Conservation (phyloP, 352 stramenopile species). For the Phytophthora pini region DNA sequence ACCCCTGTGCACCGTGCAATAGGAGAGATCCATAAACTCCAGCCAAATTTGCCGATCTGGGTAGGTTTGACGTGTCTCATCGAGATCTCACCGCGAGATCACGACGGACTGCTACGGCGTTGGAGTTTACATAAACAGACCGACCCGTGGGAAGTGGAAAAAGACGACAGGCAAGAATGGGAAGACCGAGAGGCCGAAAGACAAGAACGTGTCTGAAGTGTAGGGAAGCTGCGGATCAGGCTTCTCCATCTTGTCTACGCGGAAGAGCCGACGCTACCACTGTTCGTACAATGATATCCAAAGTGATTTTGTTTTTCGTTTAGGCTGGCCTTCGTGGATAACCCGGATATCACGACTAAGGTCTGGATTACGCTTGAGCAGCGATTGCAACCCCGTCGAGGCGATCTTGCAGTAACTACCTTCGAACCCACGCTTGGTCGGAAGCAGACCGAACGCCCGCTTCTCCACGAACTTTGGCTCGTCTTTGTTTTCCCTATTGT, state of each 20-base stretch:
- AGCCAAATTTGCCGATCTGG: too few species aligned
- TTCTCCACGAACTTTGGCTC: conserved; percentile 1
- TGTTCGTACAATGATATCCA: background rate
- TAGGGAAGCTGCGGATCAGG: background rate
- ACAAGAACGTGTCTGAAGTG: too few species aligned
- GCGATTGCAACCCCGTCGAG: background rate
- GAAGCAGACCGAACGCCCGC: conserved; percentile 7
- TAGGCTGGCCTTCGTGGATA: background rate
- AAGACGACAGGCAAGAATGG: too few species aligned
- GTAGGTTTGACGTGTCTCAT: too few species aligned
- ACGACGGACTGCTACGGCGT: too few species aligned
- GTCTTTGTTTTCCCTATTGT: conserved; percentile 4
- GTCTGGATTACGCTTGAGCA: conserved; percentile 4
- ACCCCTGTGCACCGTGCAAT: too few species aligned
- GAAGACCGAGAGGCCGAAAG: too few species aligned
- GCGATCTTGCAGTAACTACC: conserved; percentile 5
- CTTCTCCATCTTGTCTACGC: conserved; percentile 7
- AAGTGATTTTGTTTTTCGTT: background rate
- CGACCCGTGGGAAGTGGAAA: too few species aligned
- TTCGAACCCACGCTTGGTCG: conserved; percentile 8
- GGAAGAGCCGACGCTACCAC: conserved; percentile 11
- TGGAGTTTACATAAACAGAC: too few species aligned
- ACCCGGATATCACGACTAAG: conserved; percentile 3
- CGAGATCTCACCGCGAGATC: too few species aligned
- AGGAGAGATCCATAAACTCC: too few species aligned